Base-by-base conservation (phyloP, 768 basidiomycete species). In the Boletus speciosus region DNA sequence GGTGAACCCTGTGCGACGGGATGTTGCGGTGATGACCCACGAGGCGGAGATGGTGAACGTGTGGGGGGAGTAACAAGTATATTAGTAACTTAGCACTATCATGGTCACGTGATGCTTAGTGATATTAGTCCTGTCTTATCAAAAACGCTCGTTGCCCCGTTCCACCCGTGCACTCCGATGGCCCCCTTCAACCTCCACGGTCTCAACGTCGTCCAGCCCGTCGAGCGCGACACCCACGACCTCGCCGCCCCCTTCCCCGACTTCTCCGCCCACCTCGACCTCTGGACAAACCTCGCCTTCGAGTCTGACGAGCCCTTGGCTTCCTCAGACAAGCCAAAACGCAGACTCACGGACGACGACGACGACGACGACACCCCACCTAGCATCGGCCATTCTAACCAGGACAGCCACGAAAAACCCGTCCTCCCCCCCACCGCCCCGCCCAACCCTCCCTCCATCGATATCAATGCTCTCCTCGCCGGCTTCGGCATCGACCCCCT, bases 21-120 rank as follows among this genome's bases (percentile, higher is more conserved):
- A 93, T 59, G 89, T 82, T 1, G 84, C 86, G 4, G 86, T 90
- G 27, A 91, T 90, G 90, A 93, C 91, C 3, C 84, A 91, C 67
- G 78, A 93, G 64, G 81, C 87, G 1, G 91, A 93, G 75, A 78
- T 90, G 57, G 80, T 48, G 11, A 23, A 23, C 21, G 9, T 35
- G 9, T 47, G 46, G 46, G 46, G 34, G 34, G 6, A 47, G 34
- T 58, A 32, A 6, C 29, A 19, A 19, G 19, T 23, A 23, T 25
- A 25, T 23, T 23, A 23, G 23, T 23, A 23, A 27, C 27, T 7
- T 27, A 5, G 27, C 7, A 34, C 2, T 49, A 36, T 27, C 25
- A 1, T 27, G 25, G 29, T 29, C 8, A 59, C 34, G 57, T 60
- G 51, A 55, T 31, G 35, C 31, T 57, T 56, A 49, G 47, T 43